phyloP scores from a whole-genome alignment of 371 early-diverging fungal species.

The Apophysomyces ossiformis region DNA sequence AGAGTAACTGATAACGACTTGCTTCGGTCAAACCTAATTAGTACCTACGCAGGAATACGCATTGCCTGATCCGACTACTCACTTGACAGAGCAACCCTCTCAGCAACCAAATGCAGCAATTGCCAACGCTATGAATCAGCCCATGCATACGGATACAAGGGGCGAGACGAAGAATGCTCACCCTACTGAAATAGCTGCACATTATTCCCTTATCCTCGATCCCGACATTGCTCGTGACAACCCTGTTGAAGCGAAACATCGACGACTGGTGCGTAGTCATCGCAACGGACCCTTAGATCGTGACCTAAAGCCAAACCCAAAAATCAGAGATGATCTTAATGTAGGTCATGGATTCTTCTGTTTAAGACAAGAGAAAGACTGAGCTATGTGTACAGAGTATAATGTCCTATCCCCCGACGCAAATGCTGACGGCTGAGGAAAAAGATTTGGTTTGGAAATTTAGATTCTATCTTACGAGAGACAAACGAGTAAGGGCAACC shows the following conservation, averaged over 20 bases:
- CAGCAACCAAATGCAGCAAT: constrained; percentile 31
- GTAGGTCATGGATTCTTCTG: constrained; percentile 43
- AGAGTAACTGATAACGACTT: not conserved
- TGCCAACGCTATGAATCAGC: constrained; percentile 40
- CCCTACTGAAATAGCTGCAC: constrained; percentile 24
- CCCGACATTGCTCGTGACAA: constrained; percentile 83
- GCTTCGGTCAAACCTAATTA: not conserved
- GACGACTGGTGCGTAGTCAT: constrained; percentile 90
- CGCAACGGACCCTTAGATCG: constrained; percentile 89
- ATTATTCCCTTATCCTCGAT: constrained; percentile 60
- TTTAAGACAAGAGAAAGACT: not conserved
- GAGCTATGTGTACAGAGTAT: constrained; percentile 56
- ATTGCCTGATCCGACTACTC: constrained; percentile 32
- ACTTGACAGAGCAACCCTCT: constrained; percentile 11
- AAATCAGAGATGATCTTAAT: constrained; percentile 91
- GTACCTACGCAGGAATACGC: constrained; percentile 32
- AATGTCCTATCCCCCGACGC: constrained; percentile 89
- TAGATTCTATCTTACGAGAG: constrained; percentile 89
- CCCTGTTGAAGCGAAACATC: constrained; percentile 95
- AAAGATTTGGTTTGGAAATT: constrained; percentile 97
- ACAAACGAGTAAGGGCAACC: constrained; percentile 69
- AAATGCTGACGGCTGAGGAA: constrained; percentile 79
- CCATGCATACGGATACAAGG: constrained; percentile 19
- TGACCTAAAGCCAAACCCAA: constrained; percentile 94
- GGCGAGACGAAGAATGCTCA: constrained; percentile 10